These are phyloP conservation scores for Schizophyllum commune DNA, from an alignment of 1,284 basidiomycete genomes.

Conservation along the genomic window DNA sequence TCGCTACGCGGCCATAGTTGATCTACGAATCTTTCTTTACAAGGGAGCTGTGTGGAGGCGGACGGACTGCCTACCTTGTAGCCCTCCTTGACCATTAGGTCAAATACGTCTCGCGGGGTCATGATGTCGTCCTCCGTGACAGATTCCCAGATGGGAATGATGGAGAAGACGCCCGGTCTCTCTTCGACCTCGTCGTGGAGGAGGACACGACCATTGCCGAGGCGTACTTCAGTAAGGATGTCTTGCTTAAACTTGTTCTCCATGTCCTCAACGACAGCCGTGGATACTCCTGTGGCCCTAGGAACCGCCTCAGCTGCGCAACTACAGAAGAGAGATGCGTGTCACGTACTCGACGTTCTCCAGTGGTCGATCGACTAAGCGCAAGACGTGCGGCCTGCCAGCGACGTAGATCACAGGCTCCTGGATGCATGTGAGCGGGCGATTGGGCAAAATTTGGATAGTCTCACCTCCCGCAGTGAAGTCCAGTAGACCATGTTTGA, in stretches of 20 bases:
- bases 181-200: slow-evolving; percentile 97
- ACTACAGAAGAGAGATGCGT: background rate
- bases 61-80: slow-evolving; percentile 51
- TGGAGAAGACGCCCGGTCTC: slow-evolving; percentile 81
- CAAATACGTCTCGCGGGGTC: slow-evolving; percentile 86
- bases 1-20: slow-evolving; percentile 82
- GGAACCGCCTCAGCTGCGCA: background rate
- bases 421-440: slow-evolving; percentile 27
- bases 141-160: slow-evolving; percentile 86
- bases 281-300: slow-evolving; percentile 92
- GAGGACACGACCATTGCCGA: slow-evolving; percentile 76
- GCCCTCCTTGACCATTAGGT: slow-evolving; percentile 66
- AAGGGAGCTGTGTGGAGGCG: background rate
- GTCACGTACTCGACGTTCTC: slow-evolving; percentile 83
- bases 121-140: slow-evolving; percentile 83
- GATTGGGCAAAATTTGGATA: background rate
- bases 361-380: slow-evolving; percentile 83
- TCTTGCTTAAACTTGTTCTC: slow-evolving; percentile 88
- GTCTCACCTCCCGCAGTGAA: slow-evolving; percentile 72
- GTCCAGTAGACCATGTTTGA: slow-evolving; percentile 81
- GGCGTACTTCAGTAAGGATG: slow-evolving; percentile 73
- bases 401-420: slow-evolving; percentile 93
- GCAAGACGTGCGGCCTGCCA: slow-evolving; percentile 87
- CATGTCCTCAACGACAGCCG: slow-evolving; percentile 89
- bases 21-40: slow-evolving; percentile 39